These are phyloP conservation scores for Trypanosoma scelopori DNA, from an alignment of 208 protist genomes.

Conservation along the genomic window DNA sequence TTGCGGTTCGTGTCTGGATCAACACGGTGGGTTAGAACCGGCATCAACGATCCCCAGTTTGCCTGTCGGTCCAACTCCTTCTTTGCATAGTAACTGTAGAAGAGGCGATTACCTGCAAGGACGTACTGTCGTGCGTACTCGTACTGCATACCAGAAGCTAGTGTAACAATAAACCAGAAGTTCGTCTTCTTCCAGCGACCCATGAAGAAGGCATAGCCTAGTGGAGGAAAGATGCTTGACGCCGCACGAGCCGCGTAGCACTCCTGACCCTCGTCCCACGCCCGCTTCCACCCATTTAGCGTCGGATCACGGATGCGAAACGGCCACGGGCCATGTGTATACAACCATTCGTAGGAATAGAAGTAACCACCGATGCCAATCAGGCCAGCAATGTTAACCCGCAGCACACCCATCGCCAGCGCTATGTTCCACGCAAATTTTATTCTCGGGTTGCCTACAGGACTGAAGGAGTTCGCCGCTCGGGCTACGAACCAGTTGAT, in stretches of 20 bases:
- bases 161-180: slow-evolving; percentile 60
- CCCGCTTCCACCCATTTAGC: slow-evolving; percentile 68
- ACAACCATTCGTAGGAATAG: slow-evolving; percentile 88
- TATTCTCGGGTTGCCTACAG: slow-evolving; percentile 59
- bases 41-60: slow-evolving; percentile 66
- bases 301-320: slow-evolving; percentile 76
- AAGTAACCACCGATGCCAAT: slow-evolving; percentile 80
- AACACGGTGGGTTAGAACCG: slow-evolving; percentile 57
- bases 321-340: slow-evolving; percentile 70
- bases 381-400: slow-evolving; percentile 64
- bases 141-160: slow-evolving; percentile 53
- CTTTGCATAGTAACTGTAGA: slow-evolving; percentile 78
- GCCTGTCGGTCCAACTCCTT: slow-evolving; percentile 63
- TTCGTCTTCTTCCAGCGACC: slow-evolving; percentile 68
- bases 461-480: slow-evolving; percentile 36
- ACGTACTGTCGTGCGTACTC: slow-evolving; percentile 75
- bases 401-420: slow-evolving; percentile 49
- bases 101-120: slow-evolving; percentile 57
- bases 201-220: slow-evolving; percentile 83
- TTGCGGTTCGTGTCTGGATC: slow-evolving; percentile 85
- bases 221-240: slow-evolving; percentile 64
- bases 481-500: slow-evolving; percentile 57
- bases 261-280: slow-evolving; percentile 76
- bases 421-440: slow-evolving; percentile 64
- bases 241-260: slow-evolving; percentile 61